These are phyloP conservation scores for Aspergillus indologenus DNA, from an alignment of 495 filamentous ascomycete genomes.

Conservation along the genomic window DNA sequence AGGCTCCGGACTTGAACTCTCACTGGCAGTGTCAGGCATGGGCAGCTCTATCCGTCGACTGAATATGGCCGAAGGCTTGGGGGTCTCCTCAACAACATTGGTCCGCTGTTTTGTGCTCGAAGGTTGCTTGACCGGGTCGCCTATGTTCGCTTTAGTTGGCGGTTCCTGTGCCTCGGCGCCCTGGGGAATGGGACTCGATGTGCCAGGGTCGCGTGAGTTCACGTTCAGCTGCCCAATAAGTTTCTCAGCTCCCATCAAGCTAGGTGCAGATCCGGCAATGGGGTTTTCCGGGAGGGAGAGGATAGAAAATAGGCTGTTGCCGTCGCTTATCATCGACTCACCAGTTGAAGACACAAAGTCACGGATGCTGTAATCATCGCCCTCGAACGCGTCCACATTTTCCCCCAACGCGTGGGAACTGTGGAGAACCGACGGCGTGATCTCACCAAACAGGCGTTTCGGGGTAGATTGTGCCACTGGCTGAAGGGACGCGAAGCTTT, in stretches of 20 bases:
- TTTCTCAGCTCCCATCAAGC: slow-evolving; percentile 65
- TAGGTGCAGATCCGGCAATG: slow-evolving; percentile 47
- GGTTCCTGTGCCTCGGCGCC: slow-evolving; percentile 33
- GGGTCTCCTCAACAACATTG: slow-evolving; percentile 23
- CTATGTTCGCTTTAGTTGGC: slow-evolving; percentile 26
- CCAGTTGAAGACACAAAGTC: slow-evolving; percentile 41
- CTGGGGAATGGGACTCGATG: slow-evolving; percentile 28
- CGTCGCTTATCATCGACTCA: slow-evolving; percentile 44
- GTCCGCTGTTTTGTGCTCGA: slow-evolving; percentile 5
- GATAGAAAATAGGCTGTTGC: slow-evolving; percentile 37
- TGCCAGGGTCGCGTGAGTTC: slow-evolving; percentile 49
- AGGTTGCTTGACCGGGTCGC: slow-evolving; percentile 9
- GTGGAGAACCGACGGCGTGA: slow-evolving; percentile 64
- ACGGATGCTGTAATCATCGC: slow-evolving; percentile 28
- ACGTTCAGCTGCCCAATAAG: slow-evolving; percentile 66
- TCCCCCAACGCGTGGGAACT: slow-evolving; percentile 55
- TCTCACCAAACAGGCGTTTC: slow-evolving; percentile 75
- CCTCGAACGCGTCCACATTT: slow-evolving; percentile 25
- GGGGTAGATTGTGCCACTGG: slow-evolving; percentile 28
- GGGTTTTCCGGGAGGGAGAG: slow-evolving; percentile 42
- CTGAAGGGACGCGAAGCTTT: slow-evolving; percentile 36
- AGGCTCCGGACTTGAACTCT: slow-evolving; percentile 32
- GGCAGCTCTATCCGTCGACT: slow-evolving; percentile 37
- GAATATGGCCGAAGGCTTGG: slow-evolving; percentile 31
- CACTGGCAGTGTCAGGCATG: slow-evolving; percentile 45